phyloP scores from a whole-genome alignment of 2,329 filamentous ascomycete genomes.

The Ceratocystis papillata region DNA sequence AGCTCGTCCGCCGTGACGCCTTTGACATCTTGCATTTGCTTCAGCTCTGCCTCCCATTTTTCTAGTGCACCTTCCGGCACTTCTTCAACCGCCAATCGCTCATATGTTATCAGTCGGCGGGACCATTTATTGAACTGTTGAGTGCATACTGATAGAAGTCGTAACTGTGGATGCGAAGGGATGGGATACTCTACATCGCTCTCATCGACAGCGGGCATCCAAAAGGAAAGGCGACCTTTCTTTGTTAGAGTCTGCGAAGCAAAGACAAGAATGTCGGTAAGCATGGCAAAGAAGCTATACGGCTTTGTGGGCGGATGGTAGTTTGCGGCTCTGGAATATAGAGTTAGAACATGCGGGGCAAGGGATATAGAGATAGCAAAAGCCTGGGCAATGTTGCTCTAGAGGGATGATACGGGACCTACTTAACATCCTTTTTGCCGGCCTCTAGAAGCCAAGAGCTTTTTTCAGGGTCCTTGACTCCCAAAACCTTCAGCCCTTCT shows the following conservation, averaged over 20 bases:
- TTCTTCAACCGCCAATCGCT: constrained; percentile 51
- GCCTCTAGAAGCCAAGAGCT: constrained; percentile 52
- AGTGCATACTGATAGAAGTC: constrained; percentile 63
- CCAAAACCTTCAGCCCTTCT: constrained; percentile 81
- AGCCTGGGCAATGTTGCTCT: neutral
- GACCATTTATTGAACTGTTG: constrained; percentile 93
- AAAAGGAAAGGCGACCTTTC: constrained; percentile 73
- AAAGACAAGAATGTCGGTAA: constrained; percentile 81
- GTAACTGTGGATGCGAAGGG: constrained; percentile 64
- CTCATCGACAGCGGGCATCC: constrained; percentile 87
- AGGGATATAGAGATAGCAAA: neutral
- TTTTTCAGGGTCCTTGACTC: constrained; percentile 56
- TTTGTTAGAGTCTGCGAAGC: constrained; percentile 66
- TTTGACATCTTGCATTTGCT: constrained; percentile 28
- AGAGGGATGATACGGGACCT: constrained; percentile 30
- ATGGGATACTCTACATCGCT: constrained; percentile 65
- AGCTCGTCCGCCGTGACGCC: constrained; percentile 48
- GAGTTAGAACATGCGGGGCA: neutral
- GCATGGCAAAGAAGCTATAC: constrained; percentile 83
- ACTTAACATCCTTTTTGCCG: constrained; percentile 59
- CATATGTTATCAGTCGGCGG: constrained; percentile 76
- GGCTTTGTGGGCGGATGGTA: constrained; percentile 84
- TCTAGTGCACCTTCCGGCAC: constrained; percentile 39
- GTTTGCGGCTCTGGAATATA: constrained; percentile 41
- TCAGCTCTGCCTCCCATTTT: constrained; percentile 26